Percentiles rank a stretch among this genome's conserved stretches.
Conservation (phyloP, 2,329 filamentous ascomycete genomes). For the Graphilbum sp. region DNA sequence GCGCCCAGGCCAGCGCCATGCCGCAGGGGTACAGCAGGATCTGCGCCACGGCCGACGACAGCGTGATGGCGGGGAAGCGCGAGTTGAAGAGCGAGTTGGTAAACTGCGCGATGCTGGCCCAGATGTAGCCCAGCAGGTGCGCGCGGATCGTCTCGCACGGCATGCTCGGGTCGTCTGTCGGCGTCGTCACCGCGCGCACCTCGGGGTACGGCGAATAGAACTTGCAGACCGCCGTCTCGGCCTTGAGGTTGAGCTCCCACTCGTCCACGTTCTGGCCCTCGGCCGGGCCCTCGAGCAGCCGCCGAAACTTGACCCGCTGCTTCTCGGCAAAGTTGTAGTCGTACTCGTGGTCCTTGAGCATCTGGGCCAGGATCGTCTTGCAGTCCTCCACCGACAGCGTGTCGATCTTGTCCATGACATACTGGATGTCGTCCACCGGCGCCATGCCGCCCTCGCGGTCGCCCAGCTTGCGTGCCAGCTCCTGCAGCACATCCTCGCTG, state of each 20-base stretch:
- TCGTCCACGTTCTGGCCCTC: conserved; percentile 27
- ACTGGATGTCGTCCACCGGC: conserved; percentile 2
- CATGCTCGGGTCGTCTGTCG: conserved; percentile 32
- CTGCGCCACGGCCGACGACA: conserved; percentile 38
- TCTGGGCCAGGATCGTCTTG: background rate
- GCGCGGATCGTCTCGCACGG: conserved; percentile 38
- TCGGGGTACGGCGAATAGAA: conserved; percentile 41
- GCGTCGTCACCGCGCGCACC: conserved; percentile 37
- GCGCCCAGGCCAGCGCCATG: conserved; percentile 28
- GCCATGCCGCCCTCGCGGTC: conserved; percentile 1
- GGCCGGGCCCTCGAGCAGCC: conserved; percentile 25
- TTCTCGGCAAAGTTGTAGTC: conserved; percentile 30
- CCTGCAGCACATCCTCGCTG: background rate
- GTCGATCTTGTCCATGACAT: conserved; percentile 4
- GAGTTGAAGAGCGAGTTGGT: conserved; percentile 43
- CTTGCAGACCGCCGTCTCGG: conserved; percentile 34
- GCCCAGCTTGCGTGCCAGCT: conserved; percentile 2
- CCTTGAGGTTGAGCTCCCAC: conserved; percentile 35
- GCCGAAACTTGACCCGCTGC: conserved; percentile 22
- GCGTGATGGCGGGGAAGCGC: conserved; percentile 36
- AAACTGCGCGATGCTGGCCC: conserved; percentile 30
- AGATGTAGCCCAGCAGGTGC: conserved; percentile 35
- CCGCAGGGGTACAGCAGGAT: conserved; percentile 38
- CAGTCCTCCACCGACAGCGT: conserved; percentile 2
- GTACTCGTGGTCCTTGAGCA: conserved; percentile 19